A percentile compares a stretch with the other conserved stretches of the same genome.
Evolutionary conservation across 345 rosid species (phyloP).

Genomic region (Microthlaspi erraticum): DNA sequence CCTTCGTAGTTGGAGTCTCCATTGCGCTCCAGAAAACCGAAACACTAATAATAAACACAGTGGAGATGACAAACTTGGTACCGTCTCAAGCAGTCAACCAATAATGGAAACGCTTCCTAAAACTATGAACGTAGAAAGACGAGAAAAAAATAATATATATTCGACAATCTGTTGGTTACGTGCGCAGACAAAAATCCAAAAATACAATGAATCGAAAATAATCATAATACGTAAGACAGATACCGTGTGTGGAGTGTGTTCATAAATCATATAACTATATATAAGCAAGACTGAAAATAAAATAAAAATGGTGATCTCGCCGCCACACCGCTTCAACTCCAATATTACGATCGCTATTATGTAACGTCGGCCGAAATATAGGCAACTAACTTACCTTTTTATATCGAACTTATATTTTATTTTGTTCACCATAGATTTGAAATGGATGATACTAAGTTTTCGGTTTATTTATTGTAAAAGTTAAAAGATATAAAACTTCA

Average conservation of each 20-base stretch:
- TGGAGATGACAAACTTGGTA: neutral
- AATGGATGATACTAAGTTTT: too few relatives aligned
- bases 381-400: conserved; percentile 12
- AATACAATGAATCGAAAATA: neutral
- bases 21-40: conserved; percentile 24
- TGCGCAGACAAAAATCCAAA: conserved; percentile 16
- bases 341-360: too few relatives aligned
- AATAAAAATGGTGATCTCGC: too few relatives aligned
- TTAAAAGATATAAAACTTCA: too few relatives aligned
- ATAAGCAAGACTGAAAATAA: too few relatives aligned
- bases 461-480: too few relatives aligned
- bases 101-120: too few relatives aligned
- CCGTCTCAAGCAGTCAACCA: too few relatives aligned
- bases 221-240: conserved; percentile 27
- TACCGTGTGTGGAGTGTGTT: neutral
- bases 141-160: neutral
- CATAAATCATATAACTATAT: neutral
- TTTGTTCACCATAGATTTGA: too few relatives aligned
- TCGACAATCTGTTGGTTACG: conserved; percentile 34
- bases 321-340: too few relatives aligned
- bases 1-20: conserved; percentile 67
- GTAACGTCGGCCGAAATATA: conserved; percentile 1
- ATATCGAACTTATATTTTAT: too few relatives aligned
- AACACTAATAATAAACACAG: neutral
- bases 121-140: too few relatives aligned